Conservation (phyloP, 192 early-diverging fungal species). For the Martensiomyces pterosporus region DNA sequence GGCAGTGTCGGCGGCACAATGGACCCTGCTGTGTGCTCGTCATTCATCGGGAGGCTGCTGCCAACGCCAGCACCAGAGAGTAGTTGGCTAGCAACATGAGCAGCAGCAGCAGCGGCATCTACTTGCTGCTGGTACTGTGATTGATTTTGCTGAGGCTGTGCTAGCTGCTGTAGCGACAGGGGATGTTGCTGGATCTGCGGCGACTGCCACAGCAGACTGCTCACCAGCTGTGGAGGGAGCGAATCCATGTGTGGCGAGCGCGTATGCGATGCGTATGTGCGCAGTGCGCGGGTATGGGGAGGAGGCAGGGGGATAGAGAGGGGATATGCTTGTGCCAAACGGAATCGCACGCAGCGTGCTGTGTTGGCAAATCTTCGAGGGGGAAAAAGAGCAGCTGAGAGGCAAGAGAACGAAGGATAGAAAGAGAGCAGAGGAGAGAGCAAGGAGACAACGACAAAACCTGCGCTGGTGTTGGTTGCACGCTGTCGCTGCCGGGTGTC, state of each 20-base stretch:
- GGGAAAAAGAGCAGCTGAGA: neutral
- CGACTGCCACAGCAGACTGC: conserved; percentile 28
- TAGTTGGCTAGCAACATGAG: neutral
- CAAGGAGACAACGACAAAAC: neutral
- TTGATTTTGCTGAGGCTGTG: neutral
- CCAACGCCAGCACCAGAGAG: neutral
- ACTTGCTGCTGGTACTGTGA: too few relatives aligned
- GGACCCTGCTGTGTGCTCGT: neutral
- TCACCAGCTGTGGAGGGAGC: conserved; percentile 20
- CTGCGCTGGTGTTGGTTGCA: too few relatives aligned
- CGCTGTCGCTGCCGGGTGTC: too few relatives aligned
- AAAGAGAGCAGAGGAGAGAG: neutral
- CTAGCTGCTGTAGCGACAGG: neutral
- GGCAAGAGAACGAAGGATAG: neutral
- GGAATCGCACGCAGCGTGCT: too few relatives aligned
- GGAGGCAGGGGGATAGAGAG: too few relatives aligned
- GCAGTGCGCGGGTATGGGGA: too few relatives aligned
- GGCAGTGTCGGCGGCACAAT: neutral
- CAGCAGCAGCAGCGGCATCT: too few relatives aligned
- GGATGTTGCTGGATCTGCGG: conserved; percentile 18
- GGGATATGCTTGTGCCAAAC: too few relatives aligned
- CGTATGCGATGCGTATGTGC: neutral
- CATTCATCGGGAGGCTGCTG: neutral
- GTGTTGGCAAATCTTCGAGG: too few relatives aligned
- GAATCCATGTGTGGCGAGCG: conserved; percentile 23